These are phyloP conservation scores for Fusarium verrucosum DNA, from an alignment of 2,329 filamentous ascomycete species.

Conservation along the genomic window DNA sequence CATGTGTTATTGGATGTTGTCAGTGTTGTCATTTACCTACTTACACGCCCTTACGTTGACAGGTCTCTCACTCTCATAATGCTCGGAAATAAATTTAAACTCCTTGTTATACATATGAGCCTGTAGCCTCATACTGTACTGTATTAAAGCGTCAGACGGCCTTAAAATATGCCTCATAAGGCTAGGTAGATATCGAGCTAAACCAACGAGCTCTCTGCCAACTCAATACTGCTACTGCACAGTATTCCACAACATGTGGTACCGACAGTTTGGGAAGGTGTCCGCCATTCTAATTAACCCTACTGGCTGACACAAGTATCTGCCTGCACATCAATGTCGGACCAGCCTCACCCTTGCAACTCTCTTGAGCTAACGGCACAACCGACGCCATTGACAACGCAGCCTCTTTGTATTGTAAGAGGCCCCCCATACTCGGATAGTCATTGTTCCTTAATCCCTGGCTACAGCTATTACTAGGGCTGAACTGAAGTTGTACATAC, in stretches of 20 bases:
- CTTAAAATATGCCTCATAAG: conserved; percentile 13
- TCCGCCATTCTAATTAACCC: conserved; percentile 20
- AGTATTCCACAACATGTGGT: conserved; percentile 12
- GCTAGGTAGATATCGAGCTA: not conserved
- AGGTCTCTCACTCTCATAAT: not conserved
- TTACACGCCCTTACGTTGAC: not conserved
- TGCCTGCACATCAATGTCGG: conserved; percentile 15
- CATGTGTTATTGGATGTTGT: not conserved
- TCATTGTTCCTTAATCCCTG: not conserved
- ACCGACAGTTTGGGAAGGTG: conserved; percentile 20
- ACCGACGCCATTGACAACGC: conserved; percentile 17
- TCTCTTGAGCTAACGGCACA: conserved; percentile 26
- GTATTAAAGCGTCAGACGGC: not conserved
- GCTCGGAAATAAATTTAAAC: not conserved
- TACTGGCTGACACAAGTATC: conserved; percentile 11
- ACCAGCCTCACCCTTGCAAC: conserved; percentile 8
- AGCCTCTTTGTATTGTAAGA: not conserved
- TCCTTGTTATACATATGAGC: no score
- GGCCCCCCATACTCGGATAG: not conserved
- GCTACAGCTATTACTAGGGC: conserved; percentile 21
- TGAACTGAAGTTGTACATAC: no score
- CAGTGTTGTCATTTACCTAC: not conserved
- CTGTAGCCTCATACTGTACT: no score
- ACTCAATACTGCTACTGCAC: no score
- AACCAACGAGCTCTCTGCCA: no score